phyloP scores from a whole-genome alignment of 2,329 filamentous ascomycete genomes.

The Aureobasidium uvarum region DNA sequence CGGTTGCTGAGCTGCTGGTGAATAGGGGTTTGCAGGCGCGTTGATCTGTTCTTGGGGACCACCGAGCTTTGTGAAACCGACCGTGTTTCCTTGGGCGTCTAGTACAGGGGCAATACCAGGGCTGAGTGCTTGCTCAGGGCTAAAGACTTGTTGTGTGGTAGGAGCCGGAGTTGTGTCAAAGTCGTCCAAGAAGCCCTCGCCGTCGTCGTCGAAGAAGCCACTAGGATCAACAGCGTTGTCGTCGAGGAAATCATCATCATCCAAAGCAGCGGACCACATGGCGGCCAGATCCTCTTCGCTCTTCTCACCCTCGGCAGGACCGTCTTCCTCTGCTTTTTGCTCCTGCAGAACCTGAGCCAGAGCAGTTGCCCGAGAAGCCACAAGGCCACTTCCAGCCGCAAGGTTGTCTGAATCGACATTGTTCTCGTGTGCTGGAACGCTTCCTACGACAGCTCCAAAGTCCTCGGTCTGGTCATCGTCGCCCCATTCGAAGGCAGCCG shows the following conservation, averaged over 20 bases:
- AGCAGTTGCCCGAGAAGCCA: slow-evolving; percentile 24
- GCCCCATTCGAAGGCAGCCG: slow-evolving; percentile 28
- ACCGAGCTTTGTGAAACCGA: slow-evolving; percentile 24
- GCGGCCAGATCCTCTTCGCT: slow-evolving; percentile 66
- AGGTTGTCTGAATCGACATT: not conserved
- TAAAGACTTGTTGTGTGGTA: not conserved
- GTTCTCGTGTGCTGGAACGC: not conserved
- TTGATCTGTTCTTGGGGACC: slow-evolving; percentile 19
- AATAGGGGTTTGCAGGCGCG: slow-evolving; percentile 15
- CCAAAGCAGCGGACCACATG: slow-evolving; percentile 81
- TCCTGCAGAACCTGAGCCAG: slow-evolving; percentile 22
- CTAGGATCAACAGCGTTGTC: slow-evolving; percentile 65
- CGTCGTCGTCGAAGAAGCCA: slow-evolving; percentile 75
- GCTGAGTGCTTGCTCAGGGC: slow-evolving; percentile 11
- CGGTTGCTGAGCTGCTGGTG: slow-evolving; percentile 35
- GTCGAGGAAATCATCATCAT: slow-evolving; percentile 62
- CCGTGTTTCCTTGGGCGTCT: slow-evolving; percentile 17
- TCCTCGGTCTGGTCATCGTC: slow-evolving; percentile 27
- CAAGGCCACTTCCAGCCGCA: slow-evolving; percentile 14
- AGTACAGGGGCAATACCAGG: slow-evolving; percentile 21
- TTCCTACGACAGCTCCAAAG: slow-evolving; percentile 16
- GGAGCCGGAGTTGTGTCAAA: slow-evolving; percentile 33
- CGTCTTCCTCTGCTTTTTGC: slow-evolving; percentile 19
- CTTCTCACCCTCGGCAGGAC: slow-evolving; percentile 19
- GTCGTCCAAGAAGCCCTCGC: slow-evolving; percentile 81